phyloP scores from a whole-genome alignment of 768 basidiomycete genomes.

The Clavaria fumosa region DNA sequence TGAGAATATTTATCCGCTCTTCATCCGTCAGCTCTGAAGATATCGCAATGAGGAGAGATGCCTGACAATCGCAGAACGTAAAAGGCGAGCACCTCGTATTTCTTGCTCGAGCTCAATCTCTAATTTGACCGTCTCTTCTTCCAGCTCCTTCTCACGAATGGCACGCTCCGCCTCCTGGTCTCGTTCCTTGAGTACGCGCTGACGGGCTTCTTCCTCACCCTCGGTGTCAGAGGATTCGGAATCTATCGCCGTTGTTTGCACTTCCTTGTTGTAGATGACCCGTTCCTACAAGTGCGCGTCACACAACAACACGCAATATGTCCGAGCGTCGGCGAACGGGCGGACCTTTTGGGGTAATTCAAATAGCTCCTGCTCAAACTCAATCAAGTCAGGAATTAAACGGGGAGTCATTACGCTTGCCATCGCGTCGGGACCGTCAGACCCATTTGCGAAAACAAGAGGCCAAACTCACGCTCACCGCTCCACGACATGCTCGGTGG shows the following conservation, averaged over 20 bases:
- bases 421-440: too few species aligned
- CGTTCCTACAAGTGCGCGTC: slow-evolving; percentile 35
- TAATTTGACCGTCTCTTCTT: slow-evolving; percentile 69
- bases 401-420: slow-evolving; percentile 49
- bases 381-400: slow-evolving; percentile 64
- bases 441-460: too few species aligned
- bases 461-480: slow-evolving; percentile 29
- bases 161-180: slow-evolving; percentile 56
- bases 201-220: slow-evolving; percentile 66
- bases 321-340: background rate
- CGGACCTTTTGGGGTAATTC: slow-evolving; percentile 76
- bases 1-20: slow-evolving; percentile 64
- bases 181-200: slow-evolving; percentile 50
- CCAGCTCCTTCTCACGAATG: slow-evolving; percentile 60
- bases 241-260: slow-evolving; percentile 59
- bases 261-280: slow-evolving; percentile 73
- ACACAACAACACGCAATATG: background rate
- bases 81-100: slow-evolving; percentile 43
- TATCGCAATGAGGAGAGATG: background rate
- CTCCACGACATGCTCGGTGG: slow-evolving; percentile 54
- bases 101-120: slow-evolving; percentile 81
- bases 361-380: slow-evolving; percentile 80
- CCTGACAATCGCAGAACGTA: background rate
- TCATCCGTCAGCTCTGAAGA: slow-evolving; percentile 70
- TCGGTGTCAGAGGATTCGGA: slow-evolving; percentile 32